Percentiles rank a stretch among this genome's conserved stretches.
Evolutionary conservation across 495 filamentous ascomycete genomes (phyloP).

Genomic region (Xylaria flabelliformis): DNA sequence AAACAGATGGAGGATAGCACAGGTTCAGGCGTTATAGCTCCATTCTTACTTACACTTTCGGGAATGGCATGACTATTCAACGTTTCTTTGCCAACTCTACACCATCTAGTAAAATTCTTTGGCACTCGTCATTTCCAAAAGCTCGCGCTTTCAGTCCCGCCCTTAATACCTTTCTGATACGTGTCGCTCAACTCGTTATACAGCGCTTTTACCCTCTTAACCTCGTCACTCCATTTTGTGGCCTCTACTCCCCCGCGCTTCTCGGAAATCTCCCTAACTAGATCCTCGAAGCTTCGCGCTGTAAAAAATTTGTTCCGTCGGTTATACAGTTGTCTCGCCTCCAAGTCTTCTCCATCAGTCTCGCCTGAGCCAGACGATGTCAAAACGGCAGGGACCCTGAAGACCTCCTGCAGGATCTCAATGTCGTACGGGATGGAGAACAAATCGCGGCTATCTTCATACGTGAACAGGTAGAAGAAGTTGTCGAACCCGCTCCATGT

Average conservation of each 20-base stretch:
- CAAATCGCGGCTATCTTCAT: conserved; percentile 50
- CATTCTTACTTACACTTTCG: not conserved
- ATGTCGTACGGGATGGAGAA: conserved; percentile 52
- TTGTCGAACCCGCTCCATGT: conserved; percentile 53
- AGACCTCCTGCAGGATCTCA: conserved; percentile 50
- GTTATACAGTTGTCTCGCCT: conserved; percentile 46
- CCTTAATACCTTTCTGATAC: conserved; percentile 46
- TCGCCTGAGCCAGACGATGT: not conserved
- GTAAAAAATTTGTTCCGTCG: conserved; percentile 49
- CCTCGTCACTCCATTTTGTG: conserved; percentile 35
- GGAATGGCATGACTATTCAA: not conserved
- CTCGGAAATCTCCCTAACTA: conserved; percentile 39
- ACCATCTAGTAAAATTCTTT: not conserved
- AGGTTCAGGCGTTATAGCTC: not conserved
- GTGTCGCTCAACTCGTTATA: conserved; percentile 46
- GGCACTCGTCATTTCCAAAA: conserved; percentile 44
- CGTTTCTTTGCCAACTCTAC: not conserved
- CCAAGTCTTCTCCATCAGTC: conserved; percentile 26
- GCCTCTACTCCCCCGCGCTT: conserved; percentile 30
- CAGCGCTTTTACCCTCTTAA: conserved; percentile 43
- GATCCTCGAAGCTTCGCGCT: conserved; percentile 43
- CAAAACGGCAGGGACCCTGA: conserved; percentile 38
- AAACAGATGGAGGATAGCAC: too few relatives aligned
- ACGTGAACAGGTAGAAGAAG: conserved; percentile 54
- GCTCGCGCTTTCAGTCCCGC: conserved; percentile 45